phyloP scores from a whole-genome alignment of 495 filamentous ascomycete genomes.

The Aspergillus sclerotioniger region DNA sequence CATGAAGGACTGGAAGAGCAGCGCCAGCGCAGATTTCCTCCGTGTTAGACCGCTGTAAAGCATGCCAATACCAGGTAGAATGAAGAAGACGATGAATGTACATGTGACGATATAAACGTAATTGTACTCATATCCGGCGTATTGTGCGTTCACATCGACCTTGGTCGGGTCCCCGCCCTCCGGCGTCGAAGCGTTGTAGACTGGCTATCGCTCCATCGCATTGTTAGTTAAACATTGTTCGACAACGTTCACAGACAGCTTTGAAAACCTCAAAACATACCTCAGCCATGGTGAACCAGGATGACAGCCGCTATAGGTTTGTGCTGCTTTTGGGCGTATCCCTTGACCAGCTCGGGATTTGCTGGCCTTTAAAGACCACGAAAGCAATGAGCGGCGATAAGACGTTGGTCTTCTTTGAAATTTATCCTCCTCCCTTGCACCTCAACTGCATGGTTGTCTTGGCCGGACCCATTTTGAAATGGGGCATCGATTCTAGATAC shows the following conservation, averaged over 20 bases:
- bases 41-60: conserved; percentile 58
- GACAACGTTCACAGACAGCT: too few relatives aligned
- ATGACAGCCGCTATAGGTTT: background rate
- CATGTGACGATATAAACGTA: conserved; percentile 52
- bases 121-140: conserved; percentile 48
- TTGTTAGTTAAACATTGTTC: conserved; percentile 1
- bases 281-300: background rate
- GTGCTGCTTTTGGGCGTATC: background rate
- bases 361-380: background rate
- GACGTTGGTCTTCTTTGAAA: background rate
- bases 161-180: conserved; percentile 44
- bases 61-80: conserved; percentile 58
- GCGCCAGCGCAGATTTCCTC: conserved; percentile 54
- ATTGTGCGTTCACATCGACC: conserved; percentile 52
- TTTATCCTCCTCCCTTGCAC: background rate
- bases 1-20: conserved; percentile 59
- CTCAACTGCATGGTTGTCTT: background rate
- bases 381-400: background rate
- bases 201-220: conserved; percentile 23
- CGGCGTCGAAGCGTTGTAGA: conserved; percentile 42
- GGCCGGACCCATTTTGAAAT: background rate
- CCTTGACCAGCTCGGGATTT: background rate
- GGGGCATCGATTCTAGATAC: background rate
- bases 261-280: background rate
- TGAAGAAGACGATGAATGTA: conserved; percentile 56